phyloP scores from a whole-genome alignment of 2,329 filamentous ascomycete genomes.

The Coccinonectria pachysandricola region DNA sequence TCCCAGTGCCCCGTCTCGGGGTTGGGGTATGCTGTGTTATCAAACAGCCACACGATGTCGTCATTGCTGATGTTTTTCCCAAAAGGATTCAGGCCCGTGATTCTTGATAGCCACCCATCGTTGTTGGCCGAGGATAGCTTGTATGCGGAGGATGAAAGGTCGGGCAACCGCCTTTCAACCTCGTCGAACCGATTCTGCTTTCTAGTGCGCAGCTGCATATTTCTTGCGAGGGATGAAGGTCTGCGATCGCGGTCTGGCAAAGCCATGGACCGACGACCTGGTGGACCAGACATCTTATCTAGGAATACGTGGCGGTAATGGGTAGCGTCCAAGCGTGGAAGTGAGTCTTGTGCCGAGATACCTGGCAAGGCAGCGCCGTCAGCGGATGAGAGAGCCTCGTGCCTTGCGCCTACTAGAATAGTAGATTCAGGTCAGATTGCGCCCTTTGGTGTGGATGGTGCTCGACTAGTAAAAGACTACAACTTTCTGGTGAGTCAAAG shows the following conservation, averaged over 20 bases:
- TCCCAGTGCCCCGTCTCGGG: conserved; percentile 49
- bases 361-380: too few relatives aligned
- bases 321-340: too few relatives aligned
- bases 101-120: conserved; percentile 34
- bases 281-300: too few relatives aligned
- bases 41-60: conserved; percentile 78
- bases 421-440: too few relatives aligned
- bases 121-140: conserved; percentile 22
- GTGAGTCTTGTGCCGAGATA: too few relatives aligned
- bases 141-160: conserved; percentile 22
- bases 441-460: too few relatives aligned
- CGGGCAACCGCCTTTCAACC: conserved; percentile 37
- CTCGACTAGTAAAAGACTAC: too few relatives aligned
- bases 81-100: conserved; percentile 46
- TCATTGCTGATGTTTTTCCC: conserved; percentile 48
- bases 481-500: too few relatives aligned
- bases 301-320: too few relatives aligned
- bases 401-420: too few relatives aligned
- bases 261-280: too few relatives aligned
- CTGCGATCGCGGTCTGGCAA: conserved; percentile 15
- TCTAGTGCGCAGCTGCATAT: conserved; percentile 42
- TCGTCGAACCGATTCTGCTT: conserved; percentile 38
- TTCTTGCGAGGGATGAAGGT: conserved; percentile 22
- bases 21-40: conserved; percentile 72
- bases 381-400: too few relatives aligned